Conservation (phyloP, 805 yeast species). For the Candida tallmaniae region DNA sequence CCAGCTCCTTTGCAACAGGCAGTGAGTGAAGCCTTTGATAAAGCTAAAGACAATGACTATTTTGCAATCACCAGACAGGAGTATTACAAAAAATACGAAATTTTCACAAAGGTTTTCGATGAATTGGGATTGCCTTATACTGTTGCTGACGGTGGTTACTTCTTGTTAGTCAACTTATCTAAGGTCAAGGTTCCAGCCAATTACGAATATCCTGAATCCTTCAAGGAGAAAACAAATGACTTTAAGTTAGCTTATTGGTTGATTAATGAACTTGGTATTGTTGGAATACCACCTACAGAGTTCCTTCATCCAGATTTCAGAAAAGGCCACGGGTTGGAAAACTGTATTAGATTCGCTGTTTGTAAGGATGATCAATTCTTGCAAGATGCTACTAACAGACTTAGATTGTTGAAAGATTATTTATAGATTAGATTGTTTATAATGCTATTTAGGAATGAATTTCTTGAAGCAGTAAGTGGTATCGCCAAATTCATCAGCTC, state of each 20-base stretch:
- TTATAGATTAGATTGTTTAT: too few relatives aligned
- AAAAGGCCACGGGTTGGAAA: constrained; percentile 67
- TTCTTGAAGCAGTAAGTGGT: constrained; percentile 53
- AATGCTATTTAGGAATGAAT: constrained; percentile 3
- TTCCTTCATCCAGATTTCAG: constrained; percentile 66
- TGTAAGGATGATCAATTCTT: constrained; percentile 86
- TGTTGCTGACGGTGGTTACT: constrained; percentile 89
- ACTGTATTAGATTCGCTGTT: constrained; percentile 87
- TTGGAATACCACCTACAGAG: constrained; percentile 97
- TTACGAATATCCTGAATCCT: constrained; percentile 69
- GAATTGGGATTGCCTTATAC: constrained; percentile 88
- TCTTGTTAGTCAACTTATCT: constrained; percentile 80
- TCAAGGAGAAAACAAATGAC: constrained; percentile 66
- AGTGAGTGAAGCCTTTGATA: constrained; percentile 67
- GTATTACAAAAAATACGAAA: constrained; percentile 67
- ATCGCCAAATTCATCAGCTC: constrained; percentile 83
- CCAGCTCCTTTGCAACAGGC: constrained; percentile 95
- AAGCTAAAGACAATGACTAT: constrained; percentile 60
- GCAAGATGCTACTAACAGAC: constrained; percentile 75
- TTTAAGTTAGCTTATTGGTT: constrained; percentile 91
- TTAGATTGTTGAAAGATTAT: constrained; percentile 65
- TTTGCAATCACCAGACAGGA: constrained; percentile 64
- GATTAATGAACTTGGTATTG: constrained; percentile 88
- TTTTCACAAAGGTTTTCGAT: constrained; percentile 75
- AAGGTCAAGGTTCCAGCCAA: constrained; percentile 75